phyloP scores from a whole-genome alignment of 495 filamentous ascomycete genomes.

The Tetracladium setigerum region DNA sequence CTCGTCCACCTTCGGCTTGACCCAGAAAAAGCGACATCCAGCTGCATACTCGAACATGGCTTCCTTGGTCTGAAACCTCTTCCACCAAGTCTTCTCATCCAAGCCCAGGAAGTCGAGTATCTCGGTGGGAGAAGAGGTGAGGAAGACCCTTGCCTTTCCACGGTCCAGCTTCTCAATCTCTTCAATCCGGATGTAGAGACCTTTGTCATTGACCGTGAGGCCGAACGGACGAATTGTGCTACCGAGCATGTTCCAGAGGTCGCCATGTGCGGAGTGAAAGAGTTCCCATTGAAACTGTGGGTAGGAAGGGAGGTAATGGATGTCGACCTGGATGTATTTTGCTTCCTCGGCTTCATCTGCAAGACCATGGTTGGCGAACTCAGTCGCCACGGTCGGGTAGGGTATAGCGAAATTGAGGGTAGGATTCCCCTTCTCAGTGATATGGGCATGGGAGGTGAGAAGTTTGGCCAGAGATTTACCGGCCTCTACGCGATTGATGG shows the following conservation, averaged over 20 bases:
- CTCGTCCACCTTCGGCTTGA: constrained; percentile 15
- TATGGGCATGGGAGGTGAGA: constrained; percentile 25
- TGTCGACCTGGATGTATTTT: constrained; percentile 55
- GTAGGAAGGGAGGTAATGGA: constrained; percentile 39
- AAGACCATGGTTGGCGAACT: not conserved
- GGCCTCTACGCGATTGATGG: constrained; percentile 4
- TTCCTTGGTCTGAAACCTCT: constrained; percentile 39
- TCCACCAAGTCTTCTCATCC: constrained; percentile 30
- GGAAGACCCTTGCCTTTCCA: constrained; percentile 46
- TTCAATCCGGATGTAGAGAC: constrained; percentile 50
- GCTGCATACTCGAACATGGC: constrained; percentile 50
- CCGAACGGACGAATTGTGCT: constrained; percentile 51
- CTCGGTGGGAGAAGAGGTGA: constrained; percentile 44
- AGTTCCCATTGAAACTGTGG: constrained; percentile 45
- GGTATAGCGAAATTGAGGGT: constrained; percentile 39
- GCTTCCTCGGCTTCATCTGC: constrained; percentile 16
- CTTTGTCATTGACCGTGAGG: constrained; percentile 51
- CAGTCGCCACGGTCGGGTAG: constrained; percentile 27
- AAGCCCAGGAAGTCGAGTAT: constrained; percentile 54
- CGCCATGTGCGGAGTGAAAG: constrained; percentile 57
- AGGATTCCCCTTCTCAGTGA: constrained; percentile 20
- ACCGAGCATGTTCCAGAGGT: constrained; percentile 60
- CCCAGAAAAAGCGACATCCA: constrained; percentile 45
- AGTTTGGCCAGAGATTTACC: constrained; percentile 13
- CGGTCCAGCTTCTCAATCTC: constrained; percentile 51